Evolutionary conservation across 2,329 filamentous ascomycete genomes (phyloP), one percentile per base, ranked within the genome.

Genomic region (Neonectria neomacrospora): DNA sequence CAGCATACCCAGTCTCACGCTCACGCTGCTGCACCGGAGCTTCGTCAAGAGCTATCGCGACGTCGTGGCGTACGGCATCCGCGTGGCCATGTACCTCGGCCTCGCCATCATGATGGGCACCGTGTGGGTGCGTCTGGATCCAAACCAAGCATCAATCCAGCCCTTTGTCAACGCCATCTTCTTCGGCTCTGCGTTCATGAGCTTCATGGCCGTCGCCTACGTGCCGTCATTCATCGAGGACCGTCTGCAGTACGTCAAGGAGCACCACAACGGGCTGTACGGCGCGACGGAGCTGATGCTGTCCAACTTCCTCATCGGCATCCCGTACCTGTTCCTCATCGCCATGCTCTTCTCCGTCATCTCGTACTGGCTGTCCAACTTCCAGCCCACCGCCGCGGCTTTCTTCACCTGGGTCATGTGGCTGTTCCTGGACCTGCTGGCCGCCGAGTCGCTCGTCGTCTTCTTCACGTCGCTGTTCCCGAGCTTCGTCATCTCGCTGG

Each of bases 21-120:
- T 88, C 5, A 89, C 90, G 0, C 83, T 96, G 4, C 83, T 96
- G 16, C 91, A 95, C 74, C 88, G 93, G 28, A 89, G 88, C 14
- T 93, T 92, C 74, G 89, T 96, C 77, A 97, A 97, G 80, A 91
- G 88, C 50, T 92, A 94, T 76, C 89, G 93, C 26, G 93, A 97
- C 74, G 84, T 96, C 7, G 88, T 97, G 54, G 92, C 90, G 0
- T 97, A 97, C 73, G 91, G 91, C 0, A 93, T 96, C 69, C 88
- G 93, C 3, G 83, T 96, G 44, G 90, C 86, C 42, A 96, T 96
- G 92, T 96, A 96, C 77, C 67, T 73, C 22, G 87, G 88, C 1
- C 83, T 96, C 16, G 92, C 92, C 1, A 87, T 96, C 70, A 90
- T 96, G 86, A 94, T 95, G 90, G 93, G 93, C 5, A 96, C 93